A percentile compares a stretch with the other conserved stretches of the same genome.
These are phyloP conservation scores for Coprinopsis sp. DNA, from an alignment of 768 basidiomycete genomes.

Conservation along the genomic window DNA sequence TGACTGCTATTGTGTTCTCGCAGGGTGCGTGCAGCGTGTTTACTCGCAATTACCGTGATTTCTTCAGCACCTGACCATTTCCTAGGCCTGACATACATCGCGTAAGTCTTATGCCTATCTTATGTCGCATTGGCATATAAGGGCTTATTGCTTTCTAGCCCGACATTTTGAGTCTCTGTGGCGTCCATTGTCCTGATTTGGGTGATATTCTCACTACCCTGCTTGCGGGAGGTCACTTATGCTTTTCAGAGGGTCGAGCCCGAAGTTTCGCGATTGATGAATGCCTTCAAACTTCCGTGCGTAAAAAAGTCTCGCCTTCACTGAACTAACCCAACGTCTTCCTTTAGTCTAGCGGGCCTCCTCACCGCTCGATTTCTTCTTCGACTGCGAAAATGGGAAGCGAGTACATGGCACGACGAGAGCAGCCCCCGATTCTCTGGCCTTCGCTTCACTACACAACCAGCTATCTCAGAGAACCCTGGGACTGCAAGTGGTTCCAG, in stretches of 20 bases:
- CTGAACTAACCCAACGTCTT: background rate
- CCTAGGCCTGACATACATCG: conserved; percentile 3
- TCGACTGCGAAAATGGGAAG: conserved; percentile 8
- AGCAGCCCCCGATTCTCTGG: too few species aligned
- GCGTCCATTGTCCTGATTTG: background rate
- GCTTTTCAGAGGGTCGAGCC: too few species aligned
- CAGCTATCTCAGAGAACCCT: too few species aligned
- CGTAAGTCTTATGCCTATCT: too few species aligned
- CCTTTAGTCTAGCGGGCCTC: conserved; percentile 3
- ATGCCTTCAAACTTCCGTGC: conserved; percentile 3
- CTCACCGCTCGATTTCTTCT: conserved; percentile 6
- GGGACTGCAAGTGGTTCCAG: too few species aligned
- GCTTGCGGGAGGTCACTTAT: background rate
- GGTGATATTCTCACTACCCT: background rate
- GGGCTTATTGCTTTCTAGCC: background rate
- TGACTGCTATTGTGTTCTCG: conserved; percentile 3
- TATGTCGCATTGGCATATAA: too few species aligned
- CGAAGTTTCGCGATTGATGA: background rate
- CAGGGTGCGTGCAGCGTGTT: background rate
- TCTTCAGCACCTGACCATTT: background rate
- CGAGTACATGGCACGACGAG: too few species aligned
- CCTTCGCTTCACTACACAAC: too few species aligned
- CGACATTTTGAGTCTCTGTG: background rate
- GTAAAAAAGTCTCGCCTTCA: background rate
- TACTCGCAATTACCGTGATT: too few species aligned